phyloP scores from a whole-genome alignment of 1,139 yeast species.

The Meyerozyma smithsonii region DNA sequence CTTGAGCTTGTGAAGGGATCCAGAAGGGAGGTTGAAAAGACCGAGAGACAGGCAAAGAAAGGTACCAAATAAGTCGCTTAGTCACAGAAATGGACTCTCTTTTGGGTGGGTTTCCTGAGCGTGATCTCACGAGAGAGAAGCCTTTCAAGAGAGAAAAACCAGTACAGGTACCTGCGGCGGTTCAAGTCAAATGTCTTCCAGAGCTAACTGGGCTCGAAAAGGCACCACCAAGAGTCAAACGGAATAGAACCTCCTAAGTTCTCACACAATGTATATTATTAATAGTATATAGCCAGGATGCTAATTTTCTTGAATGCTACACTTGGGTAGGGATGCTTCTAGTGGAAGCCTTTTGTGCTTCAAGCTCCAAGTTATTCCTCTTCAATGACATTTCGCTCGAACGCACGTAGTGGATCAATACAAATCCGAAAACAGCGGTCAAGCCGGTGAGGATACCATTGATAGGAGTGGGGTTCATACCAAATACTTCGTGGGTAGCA shows the following conservation, averaged over 20 bases:
- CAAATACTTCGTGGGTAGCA: slow-evolving; percentile 59
- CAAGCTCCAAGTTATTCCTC: slow-evolving; percentile 53
- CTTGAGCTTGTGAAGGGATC: slow-evolving; percentile 87
- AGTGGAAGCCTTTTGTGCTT: slow-evolving; percentile 56
- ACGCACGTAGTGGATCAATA: slow-evolving; percentile 50
- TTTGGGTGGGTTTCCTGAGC: not conserved
- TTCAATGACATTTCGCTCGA: slow-evolving; percentile 47
- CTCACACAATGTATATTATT: not conserved
- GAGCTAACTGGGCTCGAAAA: not conserved
- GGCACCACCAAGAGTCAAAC: not conserved
- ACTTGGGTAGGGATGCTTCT: slow-evolving; percentile 37
- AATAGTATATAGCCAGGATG: not conserved
- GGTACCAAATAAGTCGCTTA: not conserved
- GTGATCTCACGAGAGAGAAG: not conserved
- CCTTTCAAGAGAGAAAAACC: not conserved
- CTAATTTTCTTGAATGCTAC: not conserved
- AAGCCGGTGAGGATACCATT: slow-evolving; percentile 50
- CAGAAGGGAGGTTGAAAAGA: slow-evolving; percentile 74
- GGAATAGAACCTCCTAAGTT: not conserved
- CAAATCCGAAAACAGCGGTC: slow-evolving; percentile 52
- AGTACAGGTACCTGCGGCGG: not conserved
- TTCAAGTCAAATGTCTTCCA: not conserved
- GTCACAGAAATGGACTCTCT: not conserved
- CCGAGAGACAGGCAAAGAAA: slow-evolving; percentile 26
- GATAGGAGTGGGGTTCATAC: slow-evolving; percentile 76